A percentile compares a stretch with the other conserved stretches of the same genome.
Conservation (phyloP, 106 monocot species). For the Iris macrosiphon region DNA sequence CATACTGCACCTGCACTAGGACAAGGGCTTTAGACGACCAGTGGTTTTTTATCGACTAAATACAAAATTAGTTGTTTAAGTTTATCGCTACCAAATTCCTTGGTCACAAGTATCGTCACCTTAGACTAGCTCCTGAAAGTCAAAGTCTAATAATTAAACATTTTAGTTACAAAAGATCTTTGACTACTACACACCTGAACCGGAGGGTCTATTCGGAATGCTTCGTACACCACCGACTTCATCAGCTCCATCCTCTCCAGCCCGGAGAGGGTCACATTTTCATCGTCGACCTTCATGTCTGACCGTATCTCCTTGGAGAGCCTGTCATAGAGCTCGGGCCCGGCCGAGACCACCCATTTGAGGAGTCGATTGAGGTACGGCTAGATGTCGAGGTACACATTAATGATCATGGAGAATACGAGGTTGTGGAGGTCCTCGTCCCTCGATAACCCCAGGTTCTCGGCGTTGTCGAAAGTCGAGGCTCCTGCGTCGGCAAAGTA, state of each 20-base stretch:
- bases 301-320: slow-evolving; percentile 36
- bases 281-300: no score
- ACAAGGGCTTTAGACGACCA: no score
- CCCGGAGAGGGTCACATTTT: slow-evolving; percentile 9
- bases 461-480: slow-evolving; percentile 26
- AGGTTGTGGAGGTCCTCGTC: slow-evolving; percentile 48
- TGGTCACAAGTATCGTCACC: no score
- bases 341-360: slow-evolving; percentile 22
- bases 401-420: slow-evolving; percentile 36
- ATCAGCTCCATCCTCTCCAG: slow-evolving; percentile 29
- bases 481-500: slow-evolving; percentile 28
- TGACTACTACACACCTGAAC: no score
- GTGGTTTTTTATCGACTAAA: no score
- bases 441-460: slow-evolving; percentile 27
- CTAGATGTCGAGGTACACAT: slow-evolving; percentile 32
- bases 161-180: no score
- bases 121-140: no score
- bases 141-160: no score
- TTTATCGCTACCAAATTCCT: no score
- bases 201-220: slow-evolving; percentile 28
- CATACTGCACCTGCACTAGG: slow-evolving; percentile 33
- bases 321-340: slow-evolving; percentile 15
- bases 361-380: slow-evolving; percentile 18
- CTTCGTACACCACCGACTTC: slow-evolving; percentile 32
- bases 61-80: no score